Evolutionary conservation across 2,329 filamentous ascomycete species (phyloP), one percentile per base, ranked within the genome.

Genomic region (Calonectria honghensis): DNA sequence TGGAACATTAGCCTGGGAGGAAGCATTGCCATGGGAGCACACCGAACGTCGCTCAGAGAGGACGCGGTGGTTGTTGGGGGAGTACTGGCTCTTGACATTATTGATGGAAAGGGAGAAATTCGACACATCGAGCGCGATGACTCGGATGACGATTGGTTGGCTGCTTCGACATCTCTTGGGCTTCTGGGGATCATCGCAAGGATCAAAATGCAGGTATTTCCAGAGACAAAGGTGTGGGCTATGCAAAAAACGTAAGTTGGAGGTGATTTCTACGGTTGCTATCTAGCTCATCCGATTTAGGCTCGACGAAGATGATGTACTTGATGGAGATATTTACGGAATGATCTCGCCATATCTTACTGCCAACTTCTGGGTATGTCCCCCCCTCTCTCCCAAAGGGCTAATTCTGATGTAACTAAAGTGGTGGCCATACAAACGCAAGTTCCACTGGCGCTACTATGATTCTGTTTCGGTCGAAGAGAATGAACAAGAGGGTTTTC

Each of bases 391-490:
- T 32, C n/a, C 10, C 6, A 24, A 32, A 35, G 29, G 2, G 37
- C 14, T 20, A 6, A 59, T 68, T 20, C 73, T 81, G 66, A 79
- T 66, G 32, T 32, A 11, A 16, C 6, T 24, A 41, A 41, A 88
- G 87, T 90, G 88, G 88, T 90, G 88, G 88, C 88, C 88, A 2
- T 88, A 87, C 78, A 85, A 87, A 74, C 83, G 81, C 74, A 89
- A 89, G 79, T 90, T 90, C 80, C 88, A 89, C 80, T 87, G 87
- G 81, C 85, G 88, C n/a, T 89, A 88, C 81, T 90, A 90, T 79
- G 87, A 89, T 77, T 79, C 84, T n/a, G 83, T 89, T 4, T 82
- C 85, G 0, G 75, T 80, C n/a, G 82, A 84, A 51, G 81, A 82
- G 14, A 86, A 84, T 66, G 76, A 81, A 45, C 88, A 90, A 75